These are phyloP conservation scores for Gracilariopsis chorda DNA, from an alignment of 23 red algal genomes.

Conservation along the genomic window DNA sequence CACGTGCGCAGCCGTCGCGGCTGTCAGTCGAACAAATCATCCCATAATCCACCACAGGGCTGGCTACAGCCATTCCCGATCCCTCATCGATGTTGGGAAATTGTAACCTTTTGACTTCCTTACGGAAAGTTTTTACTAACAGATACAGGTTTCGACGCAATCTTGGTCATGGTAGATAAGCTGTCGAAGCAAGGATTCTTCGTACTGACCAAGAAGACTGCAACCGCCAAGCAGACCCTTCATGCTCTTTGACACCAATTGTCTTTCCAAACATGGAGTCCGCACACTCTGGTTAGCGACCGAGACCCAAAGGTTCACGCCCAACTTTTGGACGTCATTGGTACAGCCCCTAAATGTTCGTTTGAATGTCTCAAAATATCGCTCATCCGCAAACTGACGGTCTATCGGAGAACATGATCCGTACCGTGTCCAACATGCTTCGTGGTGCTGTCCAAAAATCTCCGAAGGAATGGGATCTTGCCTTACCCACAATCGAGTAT, in stretches of 20 bases:
- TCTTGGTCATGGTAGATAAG: background rate
- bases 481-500: background rate
- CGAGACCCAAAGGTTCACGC: background rate
- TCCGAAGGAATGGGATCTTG: background rate
- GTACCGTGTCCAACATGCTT: background rate
- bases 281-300: background rate
- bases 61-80: too few relatives aligned
- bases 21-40: too few relatives aligned
- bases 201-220: background rate
- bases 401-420: background rate
- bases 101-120: too few relatives aligned
- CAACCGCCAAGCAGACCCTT: background rate
- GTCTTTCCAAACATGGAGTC: background rate
- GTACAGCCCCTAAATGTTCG: background rate
- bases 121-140: background rate
- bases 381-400: background rate
- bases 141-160: background rate
- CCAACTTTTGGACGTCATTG: background rate
- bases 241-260: background rate
- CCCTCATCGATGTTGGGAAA: too few relatives aligned
- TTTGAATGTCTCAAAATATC: background rate
- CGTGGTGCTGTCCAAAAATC: background rate
- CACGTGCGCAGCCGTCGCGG: too few relatives aligned
- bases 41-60: too few relatives aligned
- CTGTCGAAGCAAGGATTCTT: slow-evolving; percentile 2